Percentiles rank a stretch among this genome's conserved stretches.
phyloP scores from a whole-genome alignment of 352 stramenopile genomes.

The Globisporangium parvum region DNA sequence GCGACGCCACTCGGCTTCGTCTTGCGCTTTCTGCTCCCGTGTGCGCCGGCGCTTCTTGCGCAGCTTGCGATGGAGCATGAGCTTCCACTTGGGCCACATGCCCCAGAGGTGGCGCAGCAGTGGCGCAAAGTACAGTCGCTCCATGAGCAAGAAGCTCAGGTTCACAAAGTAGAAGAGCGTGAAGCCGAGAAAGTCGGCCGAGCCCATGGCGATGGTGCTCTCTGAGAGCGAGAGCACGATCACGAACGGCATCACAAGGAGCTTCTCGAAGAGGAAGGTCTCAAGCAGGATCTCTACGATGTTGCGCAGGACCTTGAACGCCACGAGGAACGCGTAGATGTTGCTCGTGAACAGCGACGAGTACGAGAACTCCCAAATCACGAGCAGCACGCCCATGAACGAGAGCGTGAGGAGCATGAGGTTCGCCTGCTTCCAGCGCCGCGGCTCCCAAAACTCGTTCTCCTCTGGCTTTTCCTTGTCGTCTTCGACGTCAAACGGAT shows the following conservation, averaged over 20 bases:
- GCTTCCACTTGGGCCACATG: constrained; percentile 90
- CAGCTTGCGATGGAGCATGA: constrained; percentile 79
- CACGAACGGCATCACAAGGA: constrained; percentile 88
- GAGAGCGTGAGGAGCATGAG: constrained; percentile 83
- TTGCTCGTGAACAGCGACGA: constrained; percentile 88
- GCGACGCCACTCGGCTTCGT: constrained; percentile 89
- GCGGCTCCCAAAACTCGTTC: constrained; percentile 75
- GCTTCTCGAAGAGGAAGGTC: constrained; percentile 85
- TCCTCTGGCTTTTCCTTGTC: constrained; percentile 45
- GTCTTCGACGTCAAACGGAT: constrained; percentile 57
- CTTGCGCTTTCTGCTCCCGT: constrained; percentile 88
- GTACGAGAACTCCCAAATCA: constrained; percentile 97
- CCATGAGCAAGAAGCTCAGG: constrained; percentile 88
- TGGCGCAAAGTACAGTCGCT: constrained; percentile 93
- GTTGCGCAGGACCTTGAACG: constrained; percentile 88
- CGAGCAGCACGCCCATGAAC: constrained; percentile 85
- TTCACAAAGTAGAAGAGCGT: constrained; percentile 93
- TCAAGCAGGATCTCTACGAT: constrained; percentile 82
- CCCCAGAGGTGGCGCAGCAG: constrained; percentile 67
- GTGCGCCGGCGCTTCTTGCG: constrained; percentile 70
- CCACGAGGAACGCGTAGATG: constrained; percentile 88
- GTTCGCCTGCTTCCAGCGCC: constrained; percentile 89
- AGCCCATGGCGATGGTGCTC: constrained; percentile 93
- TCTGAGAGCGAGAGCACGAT: constrained; percentile 89
- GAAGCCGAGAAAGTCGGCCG: constrained; percentile 94